These are phyloP conservation scores for Macrocybe gigantea DNA, from an alignment of 768 basidiomycete genomes.

Conservation along the genomic window DNA sequence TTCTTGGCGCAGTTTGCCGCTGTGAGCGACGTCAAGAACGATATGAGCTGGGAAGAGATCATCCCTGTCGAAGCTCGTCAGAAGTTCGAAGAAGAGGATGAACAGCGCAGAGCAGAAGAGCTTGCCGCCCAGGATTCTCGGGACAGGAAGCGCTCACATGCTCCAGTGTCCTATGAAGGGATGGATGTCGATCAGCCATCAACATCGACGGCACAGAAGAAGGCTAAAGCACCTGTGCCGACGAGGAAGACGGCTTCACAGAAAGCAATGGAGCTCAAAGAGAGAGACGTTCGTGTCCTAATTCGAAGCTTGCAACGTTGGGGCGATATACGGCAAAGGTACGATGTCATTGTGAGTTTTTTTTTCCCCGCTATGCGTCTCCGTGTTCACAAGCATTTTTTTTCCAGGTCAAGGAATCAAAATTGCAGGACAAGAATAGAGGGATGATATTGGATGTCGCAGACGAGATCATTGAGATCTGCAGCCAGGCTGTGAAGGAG, in stretches of 20 bases:
- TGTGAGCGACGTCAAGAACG: constrained; percentile 97
- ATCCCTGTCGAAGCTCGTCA: constrained; percentile 91
- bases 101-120: constrained; percentile 69
- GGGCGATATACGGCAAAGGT: constrained; percentile 94
- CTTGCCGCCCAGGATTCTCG: constrained; percentile 61
- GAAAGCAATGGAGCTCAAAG: constrained; percentile 95
- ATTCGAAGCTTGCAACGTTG: constrained; percentile 94
- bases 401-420: constrained; percentile 76
- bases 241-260: constrained; percentile 89
- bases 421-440: constrained; percentile 90
- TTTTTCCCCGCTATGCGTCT: constrained; percentile 11
- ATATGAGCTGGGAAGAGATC: constrained; percentile 99
- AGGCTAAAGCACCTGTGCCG: constrained; percentile 65
- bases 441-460: constrained; percentile 86
- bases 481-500: constrained; percentile 76
- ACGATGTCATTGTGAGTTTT: constrained; percentile 80
- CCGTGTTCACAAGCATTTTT: constrained; percentile 1
- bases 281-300: constrained; percentile 92
- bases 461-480: constrained; percentile 89
- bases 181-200: constrained; percentile 84
- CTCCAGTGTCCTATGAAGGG: constrained; percentile 85
- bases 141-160: constrained; percentile 78
- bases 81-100: constrained; percentile 77
- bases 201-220: constrained; percentile 59
- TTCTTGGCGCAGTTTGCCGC: constrained; percentile 95